Base-by-base conservation (phyloP, 1,284 basidiomycete species). In the Fomitopsis schrenkii region DNA sequence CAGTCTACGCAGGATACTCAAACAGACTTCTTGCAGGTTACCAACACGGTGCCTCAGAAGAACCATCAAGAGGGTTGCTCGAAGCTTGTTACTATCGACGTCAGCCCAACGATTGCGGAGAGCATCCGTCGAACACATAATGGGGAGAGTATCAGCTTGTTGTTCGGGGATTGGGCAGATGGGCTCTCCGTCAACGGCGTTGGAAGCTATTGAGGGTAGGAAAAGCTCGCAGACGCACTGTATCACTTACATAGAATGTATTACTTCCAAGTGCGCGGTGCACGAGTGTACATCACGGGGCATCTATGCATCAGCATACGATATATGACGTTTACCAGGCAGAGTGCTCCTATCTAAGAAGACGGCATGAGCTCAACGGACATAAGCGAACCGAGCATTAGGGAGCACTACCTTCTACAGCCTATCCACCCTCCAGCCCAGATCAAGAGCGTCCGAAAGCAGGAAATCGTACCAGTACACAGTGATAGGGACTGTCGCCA, bases 111-210 rank as follows among this genome's bases (percentile, higher is more conserved):
- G 48, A 91, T 99, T 61, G 93, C 96, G 10, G 97, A 99, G 80
- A 95, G 92, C 70, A 98, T 99, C 66, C 90, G 97, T 54, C 81
- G 97, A 67, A 97, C 95, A 22, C 97, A 99, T 77, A 98, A 99
- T 68, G 97, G 97, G 65, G 92, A 97, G 80, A 92, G 90, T 66
- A 93, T 93, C 68, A 91, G 88, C 65, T 72, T 92, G 54, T 76
- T 93, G n/a, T 93, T 93, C 67, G 89, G 87, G 42, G 91, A 91
- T 65, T 91, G 88, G 86, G 80, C 84, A 19, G 69, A 71, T 17
- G 57, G 60, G 60, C 57, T 72, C 66, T 64, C 68, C 60, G 67
- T 58, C 59, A 52, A 58, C 61, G 57, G 57, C 19, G 46, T 52
- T 19, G 57, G 57, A 52, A 56, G 55, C 22, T 54, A 54, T 15